phyloP scores from a whole-genome alignment of 2,329 filamentous ascomycete genomes.

The Paecilomyces dactylethromorphus region DNA sequence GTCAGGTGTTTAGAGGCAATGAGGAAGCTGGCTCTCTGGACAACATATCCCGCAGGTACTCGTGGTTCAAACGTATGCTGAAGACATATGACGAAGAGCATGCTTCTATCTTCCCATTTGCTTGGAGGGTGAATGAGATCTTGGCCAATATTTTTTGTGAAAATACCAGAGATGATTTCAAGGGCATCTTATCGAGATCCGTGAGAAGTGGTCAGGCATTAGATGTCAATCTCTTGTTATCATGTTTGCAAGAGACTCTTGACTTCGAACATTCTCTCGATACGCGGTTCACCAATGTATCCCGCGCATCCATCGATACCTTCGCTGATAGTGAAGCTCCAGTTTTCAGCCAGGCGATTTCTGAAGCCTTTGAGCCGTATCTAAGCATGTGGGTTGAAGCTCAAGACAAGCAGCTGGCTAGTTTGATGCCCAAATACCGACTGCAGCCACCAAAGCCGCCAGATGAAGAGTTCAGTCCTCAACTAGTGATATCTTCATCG shows the following conservation, averaged over 20 bases:
- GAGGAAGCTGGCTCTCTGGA: conserved; percentile 94
- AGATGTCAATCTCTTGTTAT: conserved; percentile 82
- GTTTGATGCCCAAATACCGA: conserved; percentile 81
- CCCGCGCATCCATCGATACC: conserved; percentile 81
- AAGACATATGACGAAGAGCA: conserved; percentile 96
- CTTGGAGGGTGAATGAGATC: conserved; percentile 87
- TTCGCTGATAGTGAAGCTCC: conserved; percentile 71
- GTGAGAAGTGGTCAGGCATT: conserved; percentile 75
- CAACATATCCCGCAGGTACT: conserved; percentile 90
- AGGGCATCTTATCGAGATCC: conserved; percentile 79
- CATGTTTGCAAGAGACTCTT: conserved; percentile 88
- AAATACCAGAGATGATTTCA: conserved; percentile 91
- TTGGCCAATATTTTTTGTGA: conserved; percentile 91
- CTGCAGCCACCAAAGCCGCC: conserved; percentile 69
- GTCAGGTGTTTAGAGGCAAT: conserved; percentile 90
- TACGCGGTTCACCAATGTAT: conserved; percentile 64
- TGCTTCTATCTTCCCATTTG: conserved; percentile 72
- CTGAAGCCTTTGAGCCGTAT: conserved; percentile 94
- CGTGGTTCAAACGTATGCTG: conserved; percentile 93
- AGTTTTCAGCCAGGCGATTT: conserved; percentile 84
- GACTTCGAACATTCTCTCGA: conserved; percentile 94
- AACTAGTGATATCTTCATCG: conserved; percentile 85
- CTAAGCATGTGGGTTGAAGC: conserved; percentile 95
- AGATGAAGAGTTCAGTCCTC: conserved; percentile 87
- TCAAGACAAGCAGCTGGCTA: conserved; percentile 79